Percentiles rank a stretch among this genome's conserved stretches.
phyloP scores from a whole-genome alignment of 2,329 filamentous ascomycete genomes.

The Phaeosphaeria sp. region DNA sequence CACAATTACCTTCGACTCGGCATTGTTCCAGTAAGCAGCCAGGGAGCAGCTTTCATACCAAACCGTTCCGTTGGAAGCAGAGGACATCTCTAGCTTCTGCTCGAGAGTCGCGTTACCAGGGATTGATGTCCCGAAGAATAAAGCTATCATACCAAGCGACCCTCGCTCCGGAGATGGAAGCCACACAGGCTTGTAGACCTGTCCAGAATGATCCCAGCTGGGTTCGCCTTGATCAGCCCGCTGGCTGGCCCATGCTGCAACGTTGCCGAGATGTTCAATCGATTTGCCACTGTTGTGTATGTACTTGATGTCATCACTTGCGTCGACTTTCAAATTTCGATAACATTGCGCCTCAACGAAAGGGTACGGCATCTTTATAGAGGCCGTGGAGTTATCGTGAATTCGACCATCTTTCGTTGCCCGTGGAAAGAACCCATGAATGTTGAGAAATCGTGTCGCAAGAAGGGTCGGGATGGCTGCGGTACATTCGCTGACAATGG shows the following conservation, averaged over 20 bases:
- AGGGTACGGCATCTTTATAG: not conserved
- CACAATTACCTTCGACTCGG: not conserved
- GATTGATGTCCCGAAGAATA: not conserved
- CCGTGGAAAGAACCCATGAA: too few species aligned
- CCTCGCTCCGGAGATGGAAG: not conserved
- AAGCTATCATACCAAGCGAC: not conserved
- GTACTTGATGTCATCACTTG: not conserved
- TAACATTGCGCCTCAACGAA: not conserved
- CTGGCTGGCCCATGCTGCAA: not conserved
- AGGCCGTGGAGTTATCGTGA: not conserved
- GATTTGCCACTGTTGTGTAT: not conserved
- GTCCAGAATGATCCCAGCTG: not conserved
- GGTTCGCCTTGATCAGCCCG: not conserved
- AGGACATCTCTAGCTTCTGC: not conserved
- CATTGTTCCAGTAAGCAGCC: not conserved
- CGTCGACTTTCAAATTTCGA: not conserved
- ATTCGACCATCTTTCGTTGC: too few species aligned
- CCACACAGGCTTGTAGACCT: not conserved
- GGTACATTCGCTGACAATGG: too few species aligned
- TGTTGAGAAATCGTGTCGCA: too few species aligned
- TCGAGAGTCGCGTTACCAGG: not conserved
- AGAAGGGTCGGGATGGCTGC: too few species aligned
- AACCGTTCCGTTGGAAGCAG: not conserved
- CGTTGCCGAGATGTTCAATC: not conserved
- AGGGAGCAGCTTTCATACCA: not conserved